These are phyloP conservation scores for Leucosporidium yakuticum DNA, from an alignment of 768 basidiomycete species.

Conservation along the genomic window DNA sequence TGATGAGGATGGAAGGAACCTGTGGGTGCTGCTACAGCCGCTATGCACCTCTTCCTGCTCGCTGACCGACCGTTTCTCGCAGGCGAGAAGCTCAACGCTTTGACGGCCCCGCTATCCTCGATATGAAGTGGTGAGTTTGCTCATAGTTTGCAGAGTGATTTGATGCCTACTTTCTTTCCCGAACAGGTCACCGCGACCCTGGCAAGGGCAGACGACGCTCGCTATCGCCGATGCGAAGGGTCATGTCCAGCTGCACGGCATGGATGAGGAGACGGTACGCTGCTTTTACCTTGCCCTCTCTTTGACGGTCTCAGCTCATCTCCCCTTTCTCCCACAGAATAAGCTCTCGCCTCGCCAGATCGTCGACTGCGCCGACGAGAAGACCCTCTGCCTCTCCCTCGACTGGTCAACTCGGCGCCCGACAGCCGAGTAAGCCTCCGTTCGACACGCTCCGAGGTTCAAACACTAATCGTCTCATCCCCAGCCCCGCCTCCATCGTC, in stretches of 20 bases:
- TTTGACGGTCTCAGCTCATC: background rate
- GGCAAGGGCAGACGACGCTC: conserved; percentile 45
- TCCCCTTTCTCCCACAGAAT: conserved; percentile 11
- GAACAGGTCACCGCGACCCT: conserved; percentile 17
- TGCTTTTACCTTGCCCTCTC: background rate
- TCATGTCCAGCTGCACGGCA: conserved; percentile 59
- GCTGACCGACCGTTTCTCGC: background rate
- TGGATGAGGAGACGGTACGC: conserved; percentile 52
- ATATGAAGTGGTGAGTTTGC: conserved; percentile 81
- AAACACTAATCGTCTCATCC: background rate
- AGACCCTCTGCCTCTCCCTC: conserved; percentile 75
- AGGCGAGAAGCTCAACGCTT: conserved; percentile 61
- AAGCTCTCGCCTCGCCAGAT: conserved; percentile 28
- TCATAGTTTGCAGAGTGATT: background rate
- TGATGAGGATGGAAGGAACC: conserved; percentile 20
- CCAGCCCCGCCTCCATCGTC: conserved; percentile 49
- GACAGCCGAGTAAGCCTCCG: conserved; percentile 51
- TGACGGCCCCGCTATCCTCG: conserved; percentile 71
- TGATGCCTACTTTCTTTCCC: background rate
- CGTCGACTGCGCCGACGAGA: conserved; percentile 47
- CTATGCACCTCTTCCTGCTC: too few species aligned
- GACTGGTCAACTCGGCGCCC: conserved; percentile 62
- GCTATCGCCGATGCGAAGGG: conserved; percentile 84
- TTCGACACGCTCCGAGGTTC: background rate
- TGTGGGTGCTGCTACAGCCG: conserved; percentile 30